phyloP scores from a whole-genome alignment of 768 basidiomycete species.

The Myochromella boudieri region DNA sequence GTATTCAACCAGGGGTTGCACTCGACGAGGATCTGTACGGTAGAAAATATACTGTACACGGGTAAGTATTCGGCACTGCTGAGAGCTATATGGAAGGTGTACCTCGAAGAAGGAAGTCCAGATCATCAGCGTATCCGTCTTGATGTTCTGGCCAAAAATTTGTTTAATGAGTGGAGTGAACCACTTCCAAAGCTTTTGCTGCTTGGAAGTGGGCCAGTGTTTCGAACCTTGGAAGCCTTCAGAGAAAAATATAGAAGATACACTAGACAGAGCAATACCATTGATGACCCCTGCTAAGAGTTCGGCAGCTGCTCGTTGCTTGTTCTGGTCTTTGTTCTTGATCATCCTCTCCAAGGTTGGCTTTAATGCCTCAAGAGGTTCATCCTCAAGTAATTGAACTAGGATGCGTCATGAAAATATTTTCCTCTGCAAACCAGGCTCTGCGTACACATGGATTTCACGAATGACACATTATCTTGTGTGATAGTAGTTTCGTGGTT shows the following conservation, averaged over 20 bases:
- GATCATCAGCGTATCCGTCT: slow-evolving; percentile 76
- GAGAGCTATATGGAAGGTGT: slow-evolving; percentile 9
- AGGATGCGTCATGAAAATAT: slow-evolving; percentile 4
- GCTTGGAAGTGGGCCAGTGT: slow-evolving; percentile 79
- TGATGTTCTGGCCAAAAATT: slow-evolving; percentile 69
- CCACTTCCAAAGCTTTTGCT: slow-evolving; percentile 78
- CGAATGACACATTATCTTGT: slow-evolving; percentile 68
- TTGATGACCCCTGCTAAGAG: slow-evolving; percentile 72
- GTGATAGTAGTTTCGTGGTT: slow-evolving; percentile 64
- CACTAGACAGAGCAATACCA: slow-evolving; percentile 33
- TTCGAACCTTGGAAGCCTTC: slow-evolving; percentile 59
- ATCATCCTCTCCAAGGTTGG: slow-evolving; percentile 66
- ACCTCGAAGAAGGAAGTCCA: slow-evolving; percentile 84
- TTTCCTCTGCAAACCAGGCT: not conserved
- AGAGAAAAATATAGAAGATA: not conserved
- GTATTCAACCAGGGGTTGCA: slow-evolving; percentile 77
- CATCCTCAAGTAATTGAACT: slow-evolving; percentile 82
- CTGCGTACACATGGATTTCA: slow-evolving; percentile 72
- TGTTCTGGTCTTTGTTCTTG: slow-evolving; percentile 74
- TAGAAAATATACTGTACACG: slow-evolving; percentile 66
- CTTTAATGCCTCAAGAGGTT: slow-evolving; percentile 60
- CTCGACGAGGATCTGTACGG: slow-evolving; percentile 78
- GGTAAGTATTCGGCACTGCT: slow-evolving; percentile 5
- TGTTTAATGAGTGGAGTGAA: slow-evolving; percentile 63
- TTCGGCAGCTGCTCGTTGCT: slow-evolving; percentile 87